Evolutionary conservation across 306 rosid species (phyloP), one percentile per base, ranked within the genome.

Genomic region (Acmispon strigosus): DNA sequence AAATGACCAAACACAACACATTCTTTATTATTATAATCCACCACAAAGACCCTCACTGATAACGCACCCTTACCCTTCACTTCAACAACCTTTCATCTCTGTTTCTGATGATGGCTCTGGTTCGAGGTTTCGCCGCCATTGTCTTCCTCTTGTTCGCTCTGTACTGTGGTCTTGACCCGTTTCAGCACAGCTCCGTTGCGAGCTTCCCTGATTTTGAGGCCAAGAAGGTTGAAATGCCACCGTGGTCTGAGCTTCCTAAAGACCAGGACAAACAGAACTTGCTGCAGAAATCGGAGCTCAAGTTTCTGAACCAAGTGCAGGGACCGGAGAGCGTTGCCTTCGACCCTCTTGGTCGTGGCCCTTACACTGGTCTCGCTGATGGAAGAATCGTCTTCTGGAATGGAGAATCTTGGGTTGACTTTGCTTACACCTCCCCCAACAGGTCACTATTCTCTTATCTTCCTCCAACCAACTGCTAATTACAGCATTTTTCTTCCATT

Each of bases 281-380:
- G 86, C 76, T 94, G 68, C 97, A 89, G 53, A 94, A 81, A 7
- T 87, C 98, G 5, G 92, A 86, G 81, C 55, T 94, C 37, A 89
- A 73, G 89, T 94, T 94, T 45, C 39, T 79, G 62, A 89, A 90
- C 76, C 80, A 90, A 56, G 77, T 94, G 5, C 96, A 84, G 49
- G 97, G 98, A 37, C 98, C 98, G 1, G 98, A 94, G 83, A 94
- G 98, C 54, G 34, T 94, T 59, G 89, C 77, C 6, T 94, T 94
- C 42, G 98, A 94, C 27, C 77, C 87, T 58, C 96, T 74, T 17
- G 98, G 97, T 73, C 92, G 97, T 41, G 98, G 98, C 0, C 98
- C 98, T 12, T 94, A 90, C 51, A 82, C 95, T 4, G 98, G 98
- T 17, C 87, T 94, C 22, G 98, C 97, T 41, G 98, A 94, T 79